Evolutionary conservation across 2,329 filamentous ascomycete genomes (phyloP).

Genomic region (Neonectria sp.): DNA sequence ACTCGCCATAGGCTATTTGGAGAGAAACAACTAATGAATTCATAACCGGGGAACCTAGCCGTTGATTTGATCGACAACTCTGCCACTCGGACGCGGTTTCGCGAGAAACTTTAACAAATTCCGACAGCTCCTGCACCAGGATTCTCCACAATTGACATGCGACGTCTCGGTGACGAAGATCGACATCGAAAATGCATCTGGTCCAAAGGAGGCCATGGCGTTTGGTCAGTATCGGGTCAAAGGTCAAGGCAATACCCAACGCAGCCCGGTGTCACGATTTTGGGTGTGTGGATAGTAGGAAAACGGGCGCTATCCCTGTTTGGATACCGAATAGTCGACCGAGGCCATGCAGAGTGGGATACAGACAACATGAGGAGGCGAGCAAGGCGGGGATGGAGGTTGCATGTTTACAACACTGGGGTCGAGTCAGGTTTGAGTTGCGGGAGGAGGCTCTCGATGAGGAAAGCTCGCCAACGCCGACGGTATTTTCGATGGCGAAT

Average conservation of each 20-base stretch:
- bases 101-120: neutral
- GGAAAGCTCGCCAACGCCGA: neutral
- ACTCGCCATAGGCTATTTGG: neutral
- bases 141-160: no score
- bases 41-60: no score
- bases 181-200: conserved; percentile 16
- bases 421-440: neutral
- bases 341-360: neutral
- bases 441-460: neutral
- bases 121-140: conserved; percentile 6
- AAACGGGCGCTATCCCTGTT: conserved; percentile 22
- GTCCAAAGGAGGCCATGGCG: conserved; percentile 6
- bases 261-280: neutral
- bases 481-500: no score
- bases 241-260: neutral
- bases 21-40: no score
- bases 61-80: no score
- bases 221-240: conserved; percentile 1
- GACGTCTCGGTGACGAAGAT: conserved; percentile 20
- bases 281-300: conserved; percentile 8
- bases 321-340: conserved; percentile 31
- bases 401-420: neutral
- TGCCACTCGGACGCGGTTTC: no score
- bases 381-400: neutral
- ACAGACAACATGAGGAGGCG: neutral